phyloP scores from a whole-genome alignment of 805 yeast species.

The Jamesozyma rosinii region DNA sequence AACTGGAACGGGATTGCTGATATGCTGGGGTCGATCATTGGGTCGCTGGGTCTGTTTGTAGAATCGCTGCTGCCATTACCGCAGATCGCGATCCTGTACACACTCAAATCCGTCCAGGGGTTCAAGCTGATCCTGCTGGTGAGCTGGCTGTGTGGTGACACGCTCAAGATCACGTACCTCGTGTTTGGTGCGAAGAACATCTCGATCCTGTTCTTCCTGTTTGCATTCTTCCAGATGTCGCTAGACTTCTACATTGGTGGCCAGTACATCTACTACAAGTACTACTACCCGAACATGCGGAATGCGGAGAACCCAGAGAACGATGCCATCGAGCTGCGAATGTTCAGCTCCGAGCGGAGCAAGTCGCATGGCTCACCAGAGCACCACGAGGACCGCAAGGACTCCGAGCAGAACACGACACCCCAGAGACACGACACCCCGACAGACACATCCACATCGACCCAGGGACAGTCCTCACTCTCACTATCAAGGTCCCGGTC shows the following conservation, averaged over 20 bases:
- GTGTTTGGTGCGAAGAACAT: slow-evolving; percentile 68
- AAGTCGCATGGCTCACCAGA: background rate
- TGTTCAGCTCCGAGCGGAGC: background rate
- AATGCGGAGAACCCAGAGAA: slow-evolving; percentile 5
- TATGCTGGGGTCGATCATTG: slow-evolving; percentile 45
- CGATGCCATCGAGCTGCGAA: slow-evolving; percentile 1
- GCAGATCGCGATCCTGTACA: slow-evolving; percentile 59
- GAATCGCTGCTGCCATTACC: slow-evolving; percentile 72
- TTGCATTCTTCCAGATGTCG: slow-evolving; percentile 70
- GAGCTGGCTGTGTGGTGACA: slow-evolving; percentile 87
- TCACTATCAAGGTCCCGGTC: background rate
- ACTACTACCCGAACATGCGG: slow-evolving; percentile 26
- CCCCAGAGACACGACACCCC: no score
- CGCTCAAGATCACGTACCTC: slow-evolving; percentile 64
- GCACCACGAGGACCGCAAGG: background rate
- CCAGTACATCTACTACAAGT: slow-evolving; percentile 60
- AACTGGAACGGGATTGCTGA: slow-evolving; percentile 42
- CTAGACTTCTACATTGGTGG: slow-evolving; percentile 64
- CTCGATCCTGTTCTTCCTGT: slow-evolving; percentile 53
- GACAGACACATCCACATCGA: no score
- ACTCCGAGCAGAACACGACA: no score
- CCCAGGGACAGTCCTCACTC: no score
- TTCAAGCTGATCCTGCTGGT: slow-evolving; percentile 66
- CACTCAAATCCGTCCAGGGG: slow-evolving; percentile 63
- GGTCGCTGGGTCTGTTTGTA: slow-evolving; percentile 55